These are phyloP conservation scores for Phylloporus arenicola DNA, from an alignment of 768 basidiomycete species.

Conservation along the genomic window DNA sequence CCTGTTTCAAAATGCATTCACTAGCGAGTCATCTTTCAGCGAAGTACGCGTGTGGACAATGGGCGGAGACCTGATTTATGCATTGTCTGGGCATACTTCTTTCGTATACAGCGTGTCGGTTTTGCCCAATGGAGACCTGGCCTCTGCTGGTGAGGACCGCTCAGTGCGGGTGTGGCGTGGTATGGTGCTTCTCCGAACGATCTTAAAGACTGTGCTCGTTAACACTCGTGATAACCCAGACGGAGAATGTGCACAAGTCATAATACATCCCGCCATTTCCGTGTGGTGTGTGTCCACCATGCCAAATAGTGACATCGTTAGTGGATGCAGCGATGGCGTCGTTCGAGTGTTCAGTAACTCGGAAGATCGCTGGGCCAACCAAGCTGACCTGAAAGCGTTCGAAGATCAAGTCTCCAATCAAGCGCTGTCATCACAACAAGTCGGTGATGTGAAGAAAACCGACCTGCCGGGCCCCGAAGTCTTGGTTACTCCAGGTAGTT, in stretches of 20 bases:
- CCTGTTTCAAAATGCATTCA: not conserved
- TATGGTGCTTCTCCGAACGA: conserved; percentile 29
- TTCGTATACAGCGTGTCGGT: conserved; percentile 91
- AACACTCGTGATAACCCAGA: conserved; percentile 39
- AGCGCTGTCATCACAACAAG: conserved; percentile 76
- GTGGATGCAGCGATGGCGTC: conserved; percentile 82
- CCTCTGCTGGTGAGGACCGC: conserved; percentile 93
- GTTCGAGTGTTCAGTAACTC: conserved; percentile 81
- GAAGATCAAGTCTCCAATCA: conserved; percentile 75
- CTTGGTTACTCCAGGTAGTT: conserved; percentile 63
- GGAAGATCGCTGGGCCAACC: conserved; percentile 68
- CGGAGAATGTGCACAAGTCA: conserved; percentile 82
- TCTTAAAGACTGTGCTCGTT: not conserved
- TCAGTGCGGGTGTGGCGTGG: conserved; percentile 89
- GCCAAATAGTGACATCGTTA: conserved; percentile 89
- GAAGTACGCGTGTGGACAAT: conserved; percentile 92
- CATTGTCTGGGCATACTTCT: conserved; percentile 90
- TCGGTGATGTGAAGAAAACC: conserved; percentile 89
- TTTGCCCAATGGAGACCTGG: conserved; percentile 74
- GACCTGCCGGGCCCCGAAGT: conserved; percentile 88
- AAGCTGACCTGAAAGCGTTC: conserved; percentile 58
- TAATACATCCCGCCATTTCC: conserved; percentile 94
- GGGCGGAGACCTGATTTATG: conserved; percentile 69
- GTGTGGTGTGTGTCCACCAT: conserved; percentile 90
- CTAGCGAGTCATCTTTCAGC: conserved; percentile 36